Conservation (phyloP, 202 grass and related monocot species). For the Eragrostis tef region DNA sequence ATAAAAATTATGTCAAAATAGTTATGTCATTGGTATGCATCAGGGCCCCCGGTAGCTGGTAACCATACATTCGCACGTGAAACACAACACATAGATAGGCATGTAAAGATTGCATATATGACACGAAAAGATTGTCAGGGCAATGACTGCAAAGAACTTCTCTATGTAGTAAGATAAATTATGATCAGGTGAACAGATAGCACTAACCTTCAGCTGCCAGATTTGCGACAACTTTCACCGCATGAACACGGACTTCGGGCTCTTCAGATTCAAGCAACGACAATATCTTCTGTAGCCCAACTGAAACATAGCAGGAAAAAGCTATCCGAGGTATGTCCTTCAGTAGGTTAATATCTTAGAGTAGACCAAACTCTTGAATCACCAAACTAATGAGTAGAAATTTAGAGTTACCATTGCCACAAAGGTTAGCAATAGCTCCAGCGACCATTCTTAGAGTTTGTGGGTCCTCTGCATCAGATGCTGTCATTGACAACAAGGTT, state of each 20-base stretch:
- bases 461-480: slow-evolving; percentile 93
- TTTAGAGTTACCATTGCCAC: slow-evolving; percentile 84
- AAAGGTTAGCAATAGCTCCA: slow-evolving; percentile 98
- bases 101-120: slow-evolving; percentile 32
- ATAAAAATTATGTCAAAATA: not conserved
- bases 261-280: slow-evolving; percentile 99
- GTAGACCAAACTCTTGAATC: slow-evolving; percentile 35
- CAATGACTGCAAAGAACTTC: not conserved
- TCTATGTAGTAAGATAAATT: not conserved
- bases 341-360: slow-evolving; percentile 5
- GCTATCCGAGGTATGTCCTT: slow-evolving; percentile 1
- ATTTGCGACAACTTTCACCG: slow-evolving; percentile 98
- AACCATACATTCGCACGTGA: not conserved
- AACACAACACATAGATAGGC: not conserved
- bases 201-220: slow-evolving; percentile 93
- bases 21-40: not conserved
- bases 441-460: slow-evolving; percentile 99
- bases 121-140: slow-evolving; percentile 10
- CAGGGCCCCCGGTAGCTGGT: not conserved
- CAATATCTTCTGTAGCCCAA: slow-evolving; percentile 97
- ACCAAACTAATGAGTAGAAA: slow-evolving; percentile 34
- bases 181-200: slow-evolving; percentile 14
- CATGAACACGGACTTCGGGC: slow-evolving; percentile 95
- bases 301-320: slow-evolving; percentile 56
- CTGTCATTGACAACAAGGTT: slow-evolving; percentile 89